phyloP scores from a whole-genome alignment of 306 rosid species.

The Pterocarpus macrocarpus region DNA sequence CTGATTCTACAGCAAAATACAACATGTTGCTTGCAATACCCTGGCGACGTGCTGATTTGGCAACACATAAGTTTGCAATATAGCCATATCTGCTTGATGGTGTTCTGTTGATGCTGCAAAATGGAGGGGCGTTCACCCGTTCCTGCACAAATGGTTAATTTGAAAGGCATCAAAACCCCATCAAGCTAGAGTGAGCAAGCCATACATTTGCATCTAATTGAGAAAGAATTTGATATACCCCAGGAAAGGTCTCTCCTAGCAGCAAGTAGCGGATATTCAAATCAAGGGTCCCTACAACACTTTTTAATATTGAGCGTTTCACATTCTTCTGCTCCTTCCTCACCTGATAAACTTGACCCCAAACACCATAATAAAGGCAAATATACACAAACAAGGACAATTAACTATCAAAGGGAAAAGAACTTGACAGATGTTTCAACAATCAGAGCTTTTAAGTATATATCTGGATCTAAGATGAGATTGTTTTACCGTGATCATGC shows the following conservation, averaged over 20 bases:
- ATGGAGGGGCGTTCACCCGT: slow-evolving; percentile 54
- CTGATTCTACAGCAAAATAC: slow-evolving; percentile 65
- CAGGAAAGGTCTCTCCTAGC: slow-evolving; percentile 78
- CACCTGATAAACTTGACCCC: slow-evolving; percentile 64
- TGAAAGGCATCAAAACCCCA: not conserved
- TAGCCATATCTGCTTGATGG: slow-evolving; percentile 66
- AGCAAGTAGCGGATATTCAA: slow-evolving; percentile 66
- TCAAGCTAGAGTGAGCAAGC: slow-evolving; percentile 26
- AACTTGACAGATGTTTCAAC: not conserved
- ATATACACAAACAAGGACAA: slow-evolving; percentile 26
- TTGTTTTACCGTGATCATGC: slow-evolving; percentile 71
- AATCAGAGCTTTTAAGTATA: slow-evolving; percentile 5
- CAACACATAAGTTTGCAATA: slow-evolving; percentile 72
- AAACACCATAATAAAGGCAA: slow-evolving; percentile 38
- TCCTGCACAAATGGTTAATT: slow-evolving; percentile 57
- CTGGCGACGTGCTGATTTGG: slow-evolving; percentile 75
- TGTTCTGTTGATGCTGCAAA: slow-evolving; percentile 58
- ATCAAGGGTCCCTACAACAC: slow-evolving; percentile 84
- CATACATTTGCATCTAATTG: slow-evolving; percentile 2
- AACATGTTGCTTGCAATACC: slow-evolving; percentile 82
- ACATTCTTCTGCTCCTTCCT: slow-evolving; percentile 63
- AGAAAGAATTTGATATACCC: slow-evolving; percentile 57
- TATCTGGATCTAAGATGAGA: slow-evolving; percentile 1
- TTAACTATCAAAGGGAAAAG: not conserved
- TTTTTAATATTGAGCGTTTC: slow-evolving; percentile 60